Percentiles rank a stretch among this genome's conserved stretches.
phyloP scores from a whole-genome alignment of 768 basidiomycete species.

The Mrakia gelida region DNA sequence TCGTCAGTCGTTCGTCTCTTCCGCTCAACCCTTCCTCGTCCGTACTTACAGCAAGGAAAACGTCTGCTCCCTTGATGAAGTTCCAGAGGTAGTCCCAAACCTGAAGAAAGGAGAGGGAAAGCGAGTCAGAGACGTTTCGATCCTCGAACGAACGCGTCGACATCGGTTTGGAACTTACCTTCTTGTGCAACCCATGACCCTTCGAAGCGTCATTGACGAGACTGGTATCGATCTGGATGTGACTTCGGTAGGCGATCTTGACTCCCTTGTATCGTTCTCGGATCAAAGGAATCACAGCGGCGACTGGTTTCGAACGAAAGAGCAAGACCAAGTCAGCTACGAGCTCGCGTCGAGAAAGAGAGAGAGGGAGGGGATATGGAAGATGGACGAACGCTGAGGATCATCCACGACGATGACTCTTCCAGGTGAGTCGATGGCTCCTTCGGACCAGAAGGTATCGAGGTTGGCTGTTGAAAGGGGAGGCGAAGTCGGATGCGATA shows the following conservation, averaged over 20 bases:
- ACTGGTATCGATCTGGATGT: constrained; percentile 78
- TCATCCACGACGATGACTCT: constrained; percentile 76
- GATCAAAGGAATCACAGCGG: constrained; percentile 89
- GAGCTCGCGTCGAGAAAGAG: too few relatives aligned
- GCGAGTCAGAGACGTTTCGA: background rate
- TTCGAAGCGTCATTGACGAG: constrained; percentile 69
- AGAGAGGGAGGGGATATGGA: background rate
- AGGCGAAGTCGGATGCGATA: too few relatives aligned
- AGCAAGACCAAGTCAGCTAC: background rate
- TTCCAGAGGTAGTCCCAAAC: constrained; percentile 87
- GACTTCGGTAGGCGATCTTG: constrained; percentile 92
- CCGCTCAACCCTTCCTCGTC: background rate
- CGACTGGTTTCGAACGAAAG: constrained; percentile 49
- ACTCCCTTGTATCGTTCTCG: constrained; percentile 59
- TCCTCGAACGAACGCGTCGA: background rate
- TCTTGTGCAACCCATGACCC: constrained; percentile 12
- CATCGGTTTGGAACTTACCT: background rate
- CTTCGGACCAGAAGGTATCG: constrained; percentile 51
- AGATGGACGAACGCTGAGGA: constrained; percentile 42
- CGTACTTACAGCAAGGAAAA: constrained; percentile 70
- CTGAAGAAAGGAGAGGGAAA: background rate
- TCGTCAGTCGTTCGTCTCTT: too few relatives aligned
- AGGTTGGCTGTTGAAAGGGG: constrained; percentile 17
- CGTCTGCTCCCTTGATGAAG: constrained; percentile 80
- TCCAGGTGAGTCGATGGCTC: constrained; percentile 57